Evolutionary conservation across 1,139 yeast genomes (phyloP), one percentile per base, ranked within the genome.

Genomic region (Scheffersomyces parashehatae): DNA sequence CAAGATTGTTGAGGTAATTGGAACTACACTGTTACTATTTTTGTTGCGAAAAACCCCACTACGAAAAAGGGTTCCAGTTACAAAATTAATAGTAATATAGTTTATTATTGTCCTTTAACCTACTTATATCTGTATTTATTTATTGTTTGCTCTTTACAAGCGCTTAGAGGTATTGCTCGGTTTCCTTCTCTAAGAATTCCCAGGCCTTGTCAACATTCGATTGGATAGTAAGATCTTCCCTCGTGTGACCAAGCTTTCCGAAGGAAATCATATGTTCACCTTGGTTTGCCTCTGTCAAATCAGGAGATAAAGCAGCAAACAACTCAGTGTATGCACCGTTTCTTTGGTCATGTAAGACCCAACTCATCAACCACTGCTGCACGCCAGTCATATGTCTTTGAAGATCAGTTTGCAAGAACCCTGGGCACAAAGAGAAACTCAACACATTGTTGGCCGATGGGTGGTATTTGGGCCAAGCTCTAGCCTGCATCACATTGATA

Each of bases 371-470:
- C 16, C 5, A 14, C 15, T 12, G 5, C 34, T 14, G 5, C 4
- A 31, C 7, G n/a, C 20, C 10, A 31, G 16, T 16, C 4, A n/a
- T 5, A 44, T 64, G 53, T 51, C 81, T 68, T 30, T 63, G 60
- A 34, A 80, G 56, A 2, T 75, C 80, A 2, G 81, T 65, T 10
- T 48, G 52, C 31, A 79, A 51, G 35, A 58, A 50, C 7, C 83
- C 85, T 2, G 84, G 84, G 53, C 77, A 73, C 11, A 67, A 65
- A 1, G 74, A 59, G 2, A 68, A 59, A 35, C 71, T 66, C 36
- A 69, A 61, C 28, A 76, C 65, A 5, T 42, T 41, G 12, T 50
- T 47, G 1, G 60, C 51, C 3, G 59, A 60, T 4, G 64, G 59
- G 44, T 75, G 70, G 32, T 58, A 51, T 20, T 56, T 52, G 2